Percentiles rank a stretch among this genome's conserved stretches.
Conservation (phyloP, 371 early-diverging fungal genomes). For the Mitosporidium daphniae region DNA sequence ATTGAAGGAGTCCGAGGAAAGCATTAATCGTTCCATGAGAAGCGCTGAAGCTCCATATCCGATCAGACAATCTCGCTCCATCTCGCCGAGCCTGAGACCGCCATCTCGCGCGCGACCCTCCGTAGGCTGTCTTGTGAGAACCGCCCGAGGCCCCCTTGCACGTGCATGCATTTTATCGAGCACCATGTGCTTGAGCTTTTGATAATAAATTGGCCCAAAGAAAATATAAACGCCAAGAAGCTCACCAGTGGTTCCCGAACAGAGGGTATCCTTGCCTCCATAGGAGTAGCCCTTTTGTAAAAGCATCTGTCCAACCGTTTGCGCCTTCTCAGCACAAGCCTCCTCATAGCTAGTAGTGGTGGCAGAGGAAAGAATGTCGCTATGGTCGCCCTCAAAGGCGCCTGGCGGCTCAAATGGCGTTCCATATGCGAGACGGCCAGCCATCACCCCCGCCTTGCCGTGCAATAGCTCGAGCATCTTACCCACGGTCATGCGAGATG, state of each 20-base stretch:
- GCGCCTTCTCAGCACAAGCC: too few species aligned
- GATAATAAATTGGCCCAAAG: slow-evolving; percentile 91
- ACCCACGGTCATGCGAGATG: slow-evolving; percentile 99
- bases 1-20: slow-evolving; percentile 69
- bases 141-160: slow-evolving; percentile 67
- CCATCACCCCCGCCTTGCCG: slow-evolving; percentile 86
- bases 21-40: slow-evolving; percentile 67
- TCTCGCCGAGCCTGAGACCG: slow-evolving; percentile 86
- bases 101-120: slow-evolving; percentile 92
- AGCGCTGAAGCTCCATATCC: slow-evolving; percentile 81
- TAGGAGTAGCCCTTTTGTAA: too few species aligned
- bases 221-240: slow-evolving; percentile 72
- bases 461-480: slow-evolving; percentile 92
- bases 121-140: slow-evolving; percentile 80
- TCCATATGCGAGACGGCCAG: slow-evolving; percentile 73
- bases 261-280: too few species aligned
- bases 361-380: too few species aligned
- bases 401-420: slow-evolving; percentile 15
- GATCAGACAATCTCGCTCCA: slow-evolving; percentile 91
- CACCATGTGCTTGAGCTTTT: slow-evolving; percentile 97
- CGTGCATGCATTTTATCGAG: slow-evolving; percentile 98
- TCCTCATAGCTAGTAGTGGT: too few species aligned
- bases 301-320: too few species aligned
- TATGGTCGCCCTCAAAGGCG: neutral
- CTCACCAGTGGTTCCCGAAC: slow-evolving; percentile 37